Evolutionary conservation across 805 yeast genomes (phyloP).

Genomic region (Sugiyamaella marilandica): DNA sequence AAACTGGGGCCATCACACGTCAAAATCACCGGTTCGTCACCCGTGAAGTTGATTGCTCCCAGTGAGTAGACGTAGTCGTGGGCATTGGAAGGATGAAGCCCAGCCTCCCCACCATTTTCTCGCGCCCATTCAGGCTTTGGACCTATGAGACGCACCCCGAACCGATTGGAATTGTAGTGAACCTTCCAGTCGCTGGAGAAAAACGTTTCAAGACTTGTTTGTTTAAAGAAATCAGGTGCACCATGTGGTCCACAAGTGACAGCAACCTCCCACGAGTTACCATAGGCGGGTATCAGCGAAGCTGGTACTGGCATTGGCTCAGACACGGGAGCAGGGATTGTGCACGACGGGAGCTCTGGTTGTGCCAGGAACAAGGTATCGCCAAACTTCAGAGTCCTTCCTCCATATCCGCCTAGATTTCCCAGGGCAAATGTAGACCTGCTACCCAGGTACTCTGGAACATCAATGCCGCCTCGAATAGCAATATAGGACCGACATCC

Average conservation of each 20-base stretch:
- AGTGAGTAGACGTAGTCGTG: constrained; percentile 95
- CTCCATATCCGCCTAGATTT: constrained; percentile 86
- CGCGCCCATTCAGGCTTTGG: constrained; percentile 98
- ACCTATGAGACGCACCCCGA: constrained; percentile 86
- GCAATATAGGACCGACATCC: constrained; percentile 93
- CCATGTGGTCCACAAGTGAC: constrained; percentile 98
- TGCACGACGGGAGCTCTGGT: constrained; percentile 60
- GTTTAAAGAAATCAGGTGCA: constrained; percentile 86
- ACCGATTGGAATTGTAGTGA: constrained; percentile 94
- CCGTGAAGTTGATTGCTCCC: constrained; percentile 97
- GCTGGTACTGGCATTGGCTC: constrained; percentile 58
- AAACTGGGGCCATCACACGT: constrained; percentile 97
- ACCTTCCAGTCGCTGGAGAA: constrained; percentile 83
- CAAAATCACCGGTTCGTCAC: constrained; percentile 96
- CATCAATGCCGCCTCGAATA: constrained; percentile 89
- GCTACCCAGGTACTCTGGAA: constrained; percentile 91
- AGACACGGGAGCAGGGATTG: constrained; percentile 66
- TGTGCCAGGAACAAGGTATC: constrained; percentile 86
- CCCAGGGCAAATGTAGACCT: constrained; percentile 95
- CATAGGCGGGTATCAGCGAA: constrained; percentile 50
- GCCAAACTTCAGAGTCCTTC: constrained; percentile 85
- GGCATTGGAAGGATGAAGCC: constrained; percentile 96
- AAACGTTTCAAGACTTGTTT: constrained; percentile 70
- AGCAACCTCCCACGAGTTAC: constrained; percentile 68
- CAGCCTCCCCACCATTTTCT: constrained; percentile 95